Percentiles rank a stretch among this genome's conserved stretches.
Conservation (phyloP, 306 rosid genomes). For the Erythrophleum fordii region DNA sequence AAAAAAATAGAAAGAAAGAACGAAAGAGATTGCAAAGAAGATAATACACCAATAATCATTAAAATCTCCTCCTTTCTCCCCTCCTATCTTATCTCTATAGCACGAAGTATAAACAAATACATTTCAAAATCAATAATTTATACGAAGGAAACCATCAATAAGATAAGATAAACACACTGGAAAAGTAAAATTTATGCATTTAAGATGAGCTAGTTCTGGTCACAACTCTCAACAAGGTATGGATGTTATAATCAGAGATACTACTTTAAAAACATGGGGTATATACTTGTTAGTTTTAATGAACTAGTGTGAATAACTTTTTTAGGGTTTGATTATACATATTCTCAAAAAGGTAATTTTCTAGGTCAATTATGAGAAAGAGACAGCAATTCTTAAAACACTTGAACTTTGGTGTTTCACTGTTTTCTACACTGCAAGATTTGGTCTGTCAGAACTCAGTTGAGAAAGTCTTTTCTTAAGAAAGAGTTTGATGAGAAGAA, state of each 20-base stretch:
- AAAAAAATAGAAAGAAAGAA: neutral
- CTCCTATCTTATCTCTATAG: conserved; percentile 15
- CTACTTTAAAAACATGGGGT: neutral
- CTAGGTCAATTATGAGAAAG: neutral
- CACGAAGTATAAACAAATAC: conserved; percentile 20
- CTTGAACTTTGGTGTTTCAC: neutral
- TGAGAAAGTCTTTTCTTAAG: neutral
- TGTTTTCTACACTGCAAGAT: neutral
- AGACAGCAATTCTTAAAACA: conserved; percentile 10
- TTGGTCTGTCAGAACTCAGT: conserved; percentile 1
- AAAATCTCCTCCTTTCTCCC: conserved; percentile 10
- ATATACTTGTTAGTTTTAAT: neutral
- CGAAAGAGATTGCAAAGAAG: neutral
- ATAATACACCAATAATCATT: conserved; percentile 7
- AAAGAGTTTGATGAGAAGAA: conserved; percentile 21
- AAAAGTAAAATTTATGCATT: neutral
- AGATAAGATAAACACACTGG: neutral
- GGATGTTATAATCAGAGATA: neutral
- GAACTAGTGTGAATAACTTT: neutral
- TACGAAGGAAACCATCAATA: neutral
- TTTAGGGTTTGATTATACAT: neutral
- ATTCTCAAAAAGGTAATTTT: neutral
- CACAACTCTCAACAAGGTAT: neutral
- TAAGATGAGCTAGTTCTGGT: neutral
- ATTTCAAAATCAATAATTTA: neutral